A percentile compares a stretch with the other conserved stretches of the same genome.
These are phyloP conservation scores for Arctostaphylos glauca DNA, from an alignment of 148 eudicot genomes.

Conservation along the genomic window DNA sequence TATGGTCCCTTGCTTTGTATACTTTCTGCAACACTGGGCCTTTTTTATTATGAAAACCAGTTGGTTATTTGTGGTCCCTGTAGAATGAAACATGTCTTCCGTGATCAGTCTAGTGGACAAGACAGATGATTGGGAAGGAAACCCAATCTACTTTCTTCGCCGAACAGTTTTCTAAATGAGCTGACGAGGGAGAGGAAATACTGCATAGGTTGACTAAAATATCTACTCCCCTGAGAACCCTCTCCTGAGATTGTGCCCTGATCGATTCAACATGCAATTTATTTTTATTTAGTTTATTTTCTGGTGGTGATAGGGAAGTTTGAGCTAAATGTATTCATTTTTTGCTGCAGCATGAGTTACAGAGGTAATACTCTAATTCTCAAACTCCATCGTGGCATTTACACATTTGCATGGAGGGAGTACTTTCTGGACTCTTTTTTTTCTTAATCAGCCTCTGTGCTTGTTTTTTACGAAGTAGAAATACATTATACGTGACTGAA, in stretches of 20 bases:
- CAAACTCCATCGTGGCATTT: background rate
- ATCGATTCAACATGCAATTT: background rate
- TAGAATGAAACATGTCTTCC: background rate
- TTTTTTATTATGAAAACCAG: background rate
- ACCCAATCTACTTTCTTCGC: background rate
- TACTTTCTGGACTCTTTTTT: background rate
- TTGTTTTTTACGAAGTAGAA: background rate
- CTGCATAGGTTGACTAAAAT: background rate
- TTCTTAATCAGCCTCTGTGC: background rate
- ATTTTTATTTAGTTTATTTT: background rate
- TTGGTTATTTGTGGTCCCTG: background rate
- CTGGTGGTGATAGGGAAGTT: background rate
- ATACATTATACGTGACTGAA: background rate
- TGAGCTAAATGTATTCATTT: background rate
- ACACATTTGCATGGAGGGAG: background rate
- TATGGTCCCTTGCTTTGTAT: background rate
- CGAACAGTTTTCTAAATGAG: background rate
- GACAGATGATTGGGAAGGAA: background rate
- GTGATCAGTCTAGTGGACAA: background rate
- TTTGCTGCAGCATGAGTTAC: background rate
- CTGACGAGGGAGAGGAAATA: background rate
- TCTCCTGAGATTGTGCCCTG: background rate
- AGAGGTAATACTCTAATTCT: background rate
- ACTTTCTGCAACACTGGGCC: background rate
- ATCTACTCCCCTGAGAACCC: background rate